phyloP scores from a whole-genome alignment of 192 early-diverging fungal species.

The Backusella australiensis region DNA sequence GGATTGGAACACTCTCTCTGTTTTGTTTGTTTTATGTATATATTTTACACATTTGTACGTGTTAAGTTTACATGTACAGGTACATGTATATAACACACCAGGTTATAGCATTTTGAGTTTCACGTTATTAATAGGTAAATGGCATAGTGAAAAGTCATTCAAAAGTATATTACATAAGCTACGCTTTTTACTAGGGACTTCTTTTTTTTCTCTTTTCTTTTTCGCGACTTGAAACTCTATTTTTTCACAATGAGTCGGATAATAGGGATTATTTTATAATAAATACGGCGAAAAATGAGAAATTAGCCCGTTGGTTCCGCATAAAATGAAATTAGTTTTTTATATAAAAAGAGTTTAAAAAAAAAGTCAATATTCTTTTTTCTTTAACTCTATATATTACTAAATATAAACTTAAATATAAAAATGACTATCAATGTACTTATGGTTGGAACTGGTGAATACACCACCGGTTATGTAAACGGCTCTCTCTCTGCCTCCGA shows the following conservation, averaged over 20 bases:
- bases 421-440: constrained; percentile 31
- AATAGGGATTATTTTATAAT: background rate
- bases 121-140: background rate
- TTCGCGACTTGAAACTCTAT: background rate
- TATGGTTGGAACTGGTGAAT: constrained; percentile 41
- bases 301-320: background rate
- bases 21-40: background rate
- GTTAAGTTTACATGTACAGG: too few relatives aligned
- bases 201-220: background rate
- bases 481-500: constrained; percentile 32
- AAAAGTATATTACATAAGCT: background rate
- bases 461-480: constrained; percentile 40
- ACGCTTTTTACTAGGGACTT: background rate
- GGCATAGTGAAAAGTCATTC: background rate
- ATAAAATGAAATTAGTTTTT: background rate
- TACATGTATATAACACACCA: too few relatives aligned
- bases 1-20: background rate
- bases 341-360: background rate
- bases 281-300: background rate
- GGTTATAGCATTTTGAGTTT: too few relatives aligned
- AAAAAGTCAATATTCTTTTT: background rate
- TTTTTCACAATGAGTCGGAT: background rate
- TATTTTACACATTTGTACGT: too few relatives aligned
- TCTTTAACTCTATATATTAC: background rate
- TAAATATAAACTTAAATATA: background rate